Percentiles rank a stretch among this genome's conserved stretches.
Conservation (phyloP, 352 stramenopile genomes). For the Pythium periplocum region DNA sequence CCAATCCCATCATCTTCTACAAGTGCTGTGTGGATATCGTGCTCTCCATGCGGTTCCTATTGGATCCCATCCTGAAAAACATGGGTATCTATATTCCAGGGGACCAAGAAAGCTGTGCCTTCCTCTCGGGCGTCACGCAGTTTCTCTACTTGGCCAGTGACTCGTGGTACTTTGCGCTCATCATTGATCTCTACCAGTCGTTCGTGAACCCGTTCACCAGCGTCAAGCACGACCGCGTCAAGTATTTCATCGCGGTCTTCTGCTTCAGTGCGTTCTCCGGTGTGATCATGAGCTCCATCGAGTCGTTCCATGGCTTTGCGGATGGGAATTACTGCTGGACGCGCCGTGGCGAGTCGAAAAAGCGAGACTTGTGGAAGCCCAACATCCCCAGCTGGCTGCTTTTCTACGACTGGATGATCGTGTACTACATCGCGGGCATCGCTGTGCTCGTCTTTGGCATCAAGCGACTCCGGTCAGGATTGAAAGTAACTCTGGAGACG, state of each 20-base stretch:
- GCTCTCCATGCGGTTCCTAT: conserved; percentile 62
- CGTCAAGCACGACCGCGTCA: conserved; percentile 51
- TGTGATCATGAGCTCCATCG: conserved; percentile 23
- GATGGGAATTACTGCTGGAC: conserved; percentile 83
- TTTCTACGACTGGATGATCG: conserved; percentile 85
- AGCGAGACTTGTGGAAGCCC: conserved; percentile 64
- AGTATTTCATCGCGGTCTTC: conserved; percentile 66
- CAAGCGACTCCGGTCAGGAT: conserved; percentile 54
- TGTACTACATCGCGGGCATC: conserved; percentile 77
- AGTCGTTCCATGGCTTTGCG: conserved; percentile 38
- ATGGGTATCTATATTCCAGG: conserved; percentile 35
- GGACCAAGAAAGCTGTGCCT: conserved; percentile 32
- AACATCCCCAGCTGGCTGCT: conserved; percentile 71
- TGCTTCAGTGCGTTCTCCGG: conserved; percentile 28
- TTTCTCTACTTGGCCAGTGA: conserved; percentile 77
- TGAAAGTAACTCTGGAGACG: conserved; percentile 71
- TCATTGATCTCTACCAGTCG: conserved; percentile 66
- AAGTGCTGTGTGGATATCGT: conserved; percentile 74
- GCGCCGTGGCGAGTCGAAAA: conserved; percentile 29
- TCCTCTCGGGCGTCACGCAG: conserved; percentile 68
- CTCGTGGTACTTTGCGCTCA: conserved; percentile 80
- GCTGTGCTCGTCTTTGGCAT: conserved; percentile 58
- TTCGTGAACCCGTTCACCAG: conserved; percentile 86
- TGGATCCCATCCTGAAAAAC: conserved; percentile 57
- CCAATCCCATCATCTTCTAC: conserved; percentile 83